Conservation (phyloP, 2,329 filamentous ascomycete species). For the Neophaeococcomyces aloes region DNA sequence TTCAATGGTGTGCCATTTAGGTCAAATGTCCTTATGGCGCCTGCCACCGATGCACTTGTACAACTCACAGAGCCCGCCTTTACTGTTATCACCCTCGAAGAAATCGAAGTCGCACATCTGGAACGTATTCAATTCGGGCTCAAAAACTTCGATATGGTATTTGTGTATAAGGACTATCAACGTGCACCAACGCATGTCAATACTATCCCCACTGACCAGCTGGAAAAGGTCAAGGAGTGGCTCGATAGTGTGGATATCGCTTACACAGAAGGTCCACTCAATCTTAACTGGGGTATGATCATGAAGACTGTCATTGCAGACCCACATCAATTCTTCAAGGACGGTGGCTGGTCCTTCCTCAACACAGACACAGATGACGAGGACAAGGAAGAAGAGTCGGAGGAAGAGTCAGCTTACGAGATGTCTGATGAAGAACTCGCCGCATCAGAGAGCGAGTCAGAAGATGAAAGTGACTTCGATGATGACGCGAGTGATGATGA, state of each 20-base stretch:
- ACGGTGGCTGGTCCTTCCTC: conserved; percentile 92
- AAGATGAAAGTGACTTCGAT: conserved; percentile 88
- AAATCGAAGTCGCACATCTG: conserved; percentile 91
- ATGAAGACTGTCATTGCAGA: conserved; percentile 98
- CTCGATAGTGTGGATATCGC: conserved; percentile 91
- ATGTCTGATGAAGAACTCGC: conserved; percentile 73
- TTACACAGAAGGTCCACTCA: conserved; percentile 86
- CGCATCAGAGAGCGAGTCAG: conserved; percentile 56
- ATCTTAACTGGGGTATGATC: conserved; percentile 97
- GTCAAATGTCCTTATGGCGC: conserved; percentile 90
- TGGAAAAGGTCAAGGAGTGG: conserved; percentile 96
- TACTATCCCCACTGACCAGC: conserved; percentile 88
- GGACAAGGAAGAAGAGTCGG: conserved; percentile 56
- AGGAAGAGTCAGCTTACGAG: conserved; percentile 87
- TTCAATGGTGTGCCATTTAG: conserved; percentile 95
- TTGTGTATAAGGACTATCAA: conserved; percentile 95
- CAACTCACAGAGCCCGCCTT: conserved; percentile 96
- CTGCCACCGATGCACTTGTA: conserved; percentile 91
- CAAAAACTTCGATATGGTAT: conserved; percentile 98
- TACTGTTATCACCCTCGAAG: conserved; percentile 86
- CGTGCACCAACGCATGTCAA: conserved; percentile 90
- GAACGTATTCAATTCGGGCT: conserved; percentile 93
- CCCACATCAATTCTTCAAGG: conserved; percentile 86
- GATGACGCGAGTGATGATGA: conserved; percentile 63
- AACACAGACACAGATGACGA: conserved; percentile 80